phyloP scores from a whole-genome alignment of 2,329 filamentous ascomycete species.

The Colletotrichum nymphaeae region DNA sequence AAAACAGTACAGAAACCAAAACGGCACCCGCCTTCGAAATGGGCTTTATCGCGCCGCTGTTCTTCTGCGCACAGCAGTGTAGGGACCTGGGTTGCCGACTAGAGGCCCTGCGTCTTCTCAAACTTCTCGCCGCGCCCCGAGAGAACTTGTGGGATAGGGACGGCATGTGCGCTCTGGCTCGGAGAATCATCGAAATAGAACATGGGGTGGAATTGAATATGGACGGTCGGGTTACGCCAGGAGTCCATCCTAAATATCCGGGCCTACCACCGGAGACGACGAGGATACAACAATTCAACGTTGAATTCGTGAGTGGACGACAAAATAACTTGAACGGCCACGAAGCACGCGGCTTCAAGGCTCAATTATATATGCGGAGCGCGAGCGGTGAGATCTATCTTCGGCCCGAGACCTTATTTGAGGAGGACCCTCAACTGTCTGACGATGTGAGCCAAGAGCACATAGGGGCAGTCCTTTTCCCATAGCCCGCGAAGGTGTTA shows the following conservation, averaged over 20 bases:
- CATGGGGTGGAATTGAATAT: constrained; percentile 5
- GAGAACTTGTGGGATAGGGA: constrained; percentile 18
- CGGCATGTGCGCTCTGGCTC: constrained; percentile 18
- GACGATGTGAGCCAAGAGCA: neutral
- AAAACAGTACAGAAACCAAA: neutral
- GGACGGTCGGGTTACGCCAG: neutral
- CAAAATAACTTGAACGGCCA: neutral
- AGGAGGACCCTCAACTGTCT: neutral
- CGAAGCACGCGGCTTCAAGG: neutral
- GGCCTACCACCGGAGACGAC: constrained; percentile 1
- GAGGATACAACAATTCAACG: neutral
- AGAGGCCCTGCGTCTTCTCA: constrained; percentile 47
- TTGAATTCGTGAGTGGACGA: neutral
- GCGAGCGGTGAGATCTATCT: neutral
- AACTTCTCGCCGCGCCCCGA: constrained; percentile 36
- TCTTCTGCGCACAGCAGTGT: constrained; percentile 12
- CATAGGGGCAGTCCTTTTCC: neutral
- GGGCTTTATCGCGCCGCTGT: constrained; percentile 15
- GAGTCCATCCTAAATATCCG: neutral
- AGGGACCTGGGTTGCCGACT: constrained; percentile 48
- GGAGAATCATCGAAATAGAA: constrained; percentile 25
- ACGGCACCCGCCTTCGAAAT: constrained; percentile 15
- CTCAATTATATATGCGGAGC: neutral
- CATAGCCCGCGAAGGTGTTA: neutral
- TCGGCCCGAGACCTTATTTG: neutral